Evolutionary conservation across 148 eudicot species (phyloP).

Genomic region (Rhododendron williamsianum): DNA sequence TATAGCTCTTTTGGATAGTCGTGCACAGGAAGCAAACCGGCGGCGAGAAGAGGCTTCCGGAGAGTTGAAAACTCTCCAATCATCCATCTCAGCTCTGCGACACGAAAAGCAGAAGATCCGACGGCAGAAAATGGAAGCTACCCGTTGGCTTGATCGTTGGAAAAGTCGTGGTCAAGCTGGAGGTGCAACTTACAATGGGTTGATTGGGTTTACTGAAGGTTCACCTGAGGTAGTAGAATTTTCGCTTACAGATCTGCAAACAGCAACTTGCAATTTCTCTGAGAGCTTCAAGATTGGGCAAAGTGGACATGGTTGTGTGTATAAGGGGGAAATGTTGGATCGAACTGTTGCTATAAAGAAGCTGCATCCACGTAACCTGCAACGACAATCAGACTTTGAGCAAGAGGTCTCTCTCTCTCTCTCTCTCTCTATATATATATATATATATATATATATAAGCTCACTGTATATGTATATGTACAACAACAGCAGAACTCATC

Average conservation of each 20-base stretch:
- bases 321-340: constrained; percentile 73
- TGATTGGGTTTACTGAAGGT: constrained; percentile 28
- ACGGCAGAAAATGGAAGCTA: constrained; percentile 58
- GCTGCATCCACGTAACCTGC: constrained; percentile 53
- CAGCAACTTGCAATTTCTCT: constrained; percentile 77
- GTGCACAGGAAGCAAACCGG: constrained; percentile 54
- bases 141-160: constrained; percentile 72
- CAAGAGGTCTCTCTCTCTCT: constrained; percentile 42
- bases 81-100: constrained; percentile 38
- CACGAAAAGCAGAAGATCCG: constrained; percentile 59
- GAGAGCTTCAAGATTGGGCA: constrained; percentile 70
- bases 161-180: constrained; percentile 42
- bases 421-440: not conserved
- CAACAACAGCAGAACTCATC: no score
- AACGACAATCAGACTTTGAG: constrained; percentile 55
- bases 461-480: no score
- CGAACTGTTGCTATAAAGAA: constrained; percentile 67
- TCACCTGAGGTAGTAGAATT: constrained; percentile 47
- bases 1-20: constrained; percentile 60
- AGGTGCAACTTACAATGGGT: constrained; percentile 21
- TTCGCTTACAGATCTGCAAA: constrained; percentile 56
- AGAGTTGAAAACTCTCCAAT: constrained; percentile 56
- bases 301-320: constrained; percentile 53
- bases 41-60: constrained; percentile 56
- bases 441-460: no score